A percentile compares a stretch with the other conserved stretches of the same genome.
phyloP scores from a whole-genome alignment of 2,329 filamentous ascomycete genomes.

The Acarospora socialis region DNA sequence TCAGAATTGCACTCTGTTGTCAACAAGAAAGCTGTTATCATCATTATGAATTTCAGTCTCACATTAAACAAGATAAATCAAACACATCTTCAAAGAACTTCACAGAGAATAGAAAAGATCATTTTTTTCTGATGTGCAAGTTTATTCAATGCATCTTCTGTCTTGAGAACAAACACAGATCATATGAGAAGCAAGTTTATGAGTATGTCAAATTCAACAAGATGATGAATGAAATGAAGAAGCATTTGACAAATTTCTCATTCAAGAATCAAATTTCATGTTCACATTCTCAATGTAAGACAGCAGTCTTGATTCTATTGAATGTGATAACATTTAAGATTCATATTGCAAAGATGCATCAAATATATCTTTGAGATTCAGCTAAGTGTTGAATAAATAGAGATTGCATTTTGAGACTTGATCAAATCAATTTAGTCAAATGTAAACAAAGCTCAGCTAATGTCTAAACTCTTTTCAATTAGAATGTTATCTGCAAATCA shows the following conservation, averaged over 20 bases:
- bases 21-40: not conserved
- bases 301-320: constrained; percentile 3
- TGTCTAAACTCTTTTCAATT: too few relatives aligned
- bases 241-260: constrained; percentile 3
- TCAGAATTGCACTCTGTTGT: not conserved
- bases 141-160: too few relatives aligned
- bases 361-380: constrained; percentile 8
- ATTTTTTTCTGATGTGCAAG: not conserved
- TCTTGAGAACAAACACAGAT: too few relatives aligned
- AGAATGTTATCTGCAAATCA: too few relatives aligned
- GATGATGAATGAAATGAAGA: constrained; percentile 9
- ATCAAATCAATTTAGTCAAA: too few relatives aligned
- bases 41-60: not conserved
- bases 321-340: constrained; percentile 5
- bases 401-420: too few relatives aligned
- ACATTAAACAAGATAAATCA: not conserved
- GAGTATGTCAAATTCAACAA: too few relatives aligned
- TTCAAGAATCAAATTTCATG: constrained; percentile 1
- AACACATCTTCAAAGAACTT: not conserved
- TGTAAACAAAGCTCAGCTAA: too few relatives aligned
- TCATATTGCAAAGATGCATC: constrained; percentile 1
- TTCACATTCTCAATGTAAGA: constrained; percentile 5
- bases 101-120: not conserved
- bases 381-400: too few relatives aligned
- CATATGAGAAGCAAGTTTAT: too few relatives aligned